Base-by-base conservation (phyloP, 352 stramenopile genomes). In the Sclerospora graminicola region DNA sequence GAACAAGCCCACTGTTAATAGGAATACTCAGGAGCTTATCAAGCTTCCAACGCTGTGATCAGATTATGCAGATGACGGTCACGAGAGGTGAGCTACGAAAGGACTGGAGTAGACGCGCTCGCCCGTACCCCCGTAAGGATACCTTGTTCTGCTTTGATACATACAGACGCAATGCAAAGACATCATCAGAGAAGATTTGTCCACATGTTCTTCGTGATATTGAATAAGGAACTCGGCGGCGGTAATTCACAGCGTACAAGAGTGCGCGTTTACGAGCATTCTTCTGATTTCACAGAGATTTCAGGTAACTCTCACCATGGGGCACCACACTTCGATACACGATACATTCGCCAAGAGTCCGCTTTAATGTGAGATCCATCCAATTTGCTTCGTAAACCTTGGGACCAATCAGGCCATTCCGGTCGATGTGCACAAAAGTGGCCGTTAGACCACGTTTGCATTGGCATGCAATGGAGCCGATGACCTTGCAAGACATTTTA, bases 101-200 rank as follows among this genome's bases (percentile, higher is more conserved):
- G 18, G 73, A 84, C 45, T 87, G 76, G 29, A 95, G 58, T 42
- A 94, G 45, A 9, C 76, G 71, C 70, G 82, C 66, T 98, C 94
- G 37, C 85, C 90, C 3, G 94, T 98, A 60, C 94, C 93, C 41
- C 95, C 95, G 67, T 98, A 98, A 54, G 99, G 98, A 59, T 97
- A 96, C 20, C 70, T 91, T 91, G 46, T 88, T 84, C 7, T 89
- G 74, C 56, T 89, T 91, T 8, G 76, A 89, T 2, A 89, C 91
- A 63, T 98, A 99, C 39, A 96, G 53, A 14, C 95, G 87, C 20
- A 99, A 69, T 5, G 89, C 93, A 57, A 97, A 98, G 5, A 99
- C 94, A 42, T 98, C 84, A 74, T 99, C 96, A 14, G 85, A 97
- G 73, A 99, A 99, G 7, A 99, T 72, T 99, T 99, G 69, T 99